Base-by-base conservation (phyloP, 495 filamentous ascomycete species). In the Aspergillus heteromorphus region DNA sequence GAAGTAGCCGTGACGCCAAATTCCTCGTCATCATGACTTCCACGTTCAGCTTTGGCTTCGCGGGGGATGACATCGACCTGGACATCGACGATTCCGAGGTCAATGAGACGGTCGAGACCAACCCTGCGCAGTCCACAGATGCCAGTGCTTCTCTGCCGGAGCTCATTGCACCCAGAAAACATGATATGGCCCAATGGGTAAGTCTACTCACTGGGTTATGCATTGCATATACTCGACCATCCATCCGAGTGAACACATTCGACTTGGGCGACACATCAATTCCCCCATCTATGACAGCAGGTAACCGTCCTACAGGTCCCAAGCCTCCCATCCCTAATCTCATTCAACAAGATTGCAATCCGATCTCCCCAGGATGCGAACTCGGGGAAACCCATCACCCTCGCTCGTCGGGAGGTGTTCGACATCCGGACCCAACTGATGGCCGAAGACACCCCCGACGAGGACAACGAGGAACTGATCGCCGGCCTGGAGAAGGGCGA, bases 351-450 rank as follows among this genome's bases (percentile, higher is more conserved):
- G 20, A 72, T 91, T 23, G 60, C 70, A 14, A 76, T 91, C 36
- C 73, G 51, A 71, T 75, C 58, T 19, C 60, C 69, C 14, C 69
- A 80, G 40, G 77, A 78, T 54, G 66, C 69, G 29, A 65, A 65
- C 40, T 13, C 56, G 48, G 53, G 60, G 30, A 56, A 55, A n/a
- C 11, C 59, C 47, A 38, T 64, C 18, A 74, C 71, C 20, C 73
- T 98, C 21, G 90, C 88, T 4, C 87, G 91, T 21, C 84, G 93
- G 13, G 92, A 96, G 60, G 80, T 96, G 50, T 96, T 92, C 78
- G 93, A 98, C 66, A 88, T 96, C 45, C 85, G 89, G 20, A 83
- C 95, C 40, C 93, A 98, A 72, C 78, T 97, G 27, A 95, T 96
- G 88, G 88, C 88, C 36, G 91, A 97, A 71, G 88, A 89, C 55